Conservation (phyloP, 1,139 yeast species). For the Saccharomycopsis crataegensis region DNA sequence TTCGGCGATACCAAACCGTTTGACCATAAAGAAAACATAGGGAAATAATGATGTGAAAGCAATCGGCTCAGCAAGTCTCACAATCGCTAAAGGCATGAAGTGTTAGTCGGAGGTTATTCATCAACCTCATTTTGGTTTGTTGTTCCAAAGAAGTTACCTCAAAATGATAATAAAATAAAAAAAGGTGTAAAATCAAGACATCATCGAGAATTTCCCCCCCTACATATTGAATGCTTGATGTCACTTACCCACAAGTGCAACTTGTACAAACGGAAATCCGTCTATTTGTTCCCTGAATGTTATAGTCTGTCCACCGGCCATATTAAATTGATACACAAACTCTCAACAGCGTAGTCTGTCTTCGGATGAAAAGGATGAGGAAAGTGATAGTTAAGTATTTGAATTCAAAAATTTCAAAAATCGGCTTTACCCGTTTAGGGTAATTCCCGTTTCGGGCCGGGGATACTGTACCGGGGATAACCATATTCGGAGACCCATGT, state of each 20-base stretch:
- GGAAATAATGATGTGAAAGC: constrained; percentile 60
- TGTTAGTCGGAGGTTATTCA: neutral
- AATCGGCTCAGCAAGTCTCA: constrained; percentile 54
- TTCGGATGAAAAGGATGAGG: too few relatives aligned
- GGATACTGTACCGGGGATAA: too few relatives aligned
- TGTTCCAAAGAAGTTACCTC: neutral
- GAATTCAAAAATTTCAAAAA: too few relatives aligned
- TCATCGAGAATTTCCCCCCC: neutral
- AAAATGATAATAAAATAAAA: neutral
- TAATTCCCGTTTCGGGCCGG: too few relatives aligned
- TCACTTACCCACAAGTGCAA: constrained; percentile 32
- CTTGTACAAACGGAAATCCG: constrained; percentile 47
- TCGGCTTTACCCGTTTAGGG: too few relatives aligned
- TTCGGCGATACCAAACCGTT: constrained; percentile 45
- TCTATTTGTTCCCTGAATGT: constrained; percentile 26
- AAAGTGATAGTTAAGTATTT: too few relatives aligned
- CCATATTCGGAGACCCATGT: too few relatives aligned
- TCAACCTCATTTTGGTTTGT: neutral
- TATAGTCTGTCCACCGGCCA: neutral
- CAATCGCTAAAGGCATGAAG: constrained; percentile 22
- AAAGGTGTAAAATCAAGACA: neutral
- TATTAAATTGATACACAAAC: too few relatives aligned
- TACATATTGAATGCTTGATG: neutral
- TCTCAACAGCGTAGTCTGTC: too few relatives aligned
- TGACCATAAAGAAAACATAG: constrained; percentile 56